Conservation (phyloP, 2,329 filamentous ascomycete species). For the Aureobasidium sp. region DNA sequence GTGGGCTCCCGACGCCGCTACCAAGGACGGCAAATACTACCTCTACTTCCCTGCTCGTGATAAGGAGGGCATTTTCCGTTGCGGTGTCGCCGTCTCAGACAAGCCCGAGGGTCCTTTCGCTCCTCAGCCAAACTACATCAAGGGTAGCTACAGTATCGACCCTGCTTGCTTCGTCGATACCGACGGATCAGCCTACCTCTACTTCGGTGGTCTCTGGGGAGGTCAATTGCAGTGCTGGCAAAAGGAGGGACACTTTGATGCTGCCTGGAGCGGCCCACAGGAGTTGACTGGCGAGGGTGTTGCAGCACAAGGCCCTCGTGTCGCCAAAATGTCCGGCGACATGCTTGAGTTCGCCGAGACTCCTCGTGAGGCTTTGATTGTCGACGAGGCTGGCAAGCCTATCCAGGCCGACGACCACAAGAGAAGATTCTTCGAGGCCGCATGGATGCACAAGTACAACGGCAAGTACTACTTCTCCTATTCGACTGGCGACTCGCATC, state of each 20-base stretch:
- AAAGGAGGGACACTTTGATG: conserved; percentile 51
- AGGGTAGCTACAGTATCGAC: conserved; percentile 68
- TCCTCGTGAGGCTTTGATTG: conserved; percentile 56
- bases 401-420: conserved; percentile 64
- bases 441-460: conserved; percentile 69
- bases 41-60: conserved; percentile 73
- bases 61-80: conserved; percentile 61
- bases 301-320: conserved; percentile 57
- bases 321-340: conserved; percentile 55
- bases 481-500: conserved; percentile 73
- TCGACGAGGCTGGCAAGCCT: conserved; percentile 55
- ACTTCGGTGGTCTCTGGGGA: conserved; percentile 76
- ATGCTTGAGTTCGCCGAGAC: conserved; percentile 56
- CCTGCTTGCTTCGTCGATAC: conserved; percentile 69
- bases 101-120: conserved; percentile 63
- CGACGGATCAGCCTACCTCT: conserved; percentile 58
- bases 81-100: conserved; percentile 62
- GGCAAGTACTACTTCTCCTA: conserved; percentile 70
- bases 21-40: conserved; percentile 64
- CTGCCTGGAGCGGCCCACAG: conserved; percentile 47
- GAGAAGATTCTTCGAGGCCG: conserved; percentile 70
- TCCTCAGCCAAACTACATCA: conserved; percentile 57
- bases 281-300: conserved; percentile 53
- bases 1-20: conserved; percentile 72
- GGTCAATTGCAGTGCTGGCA: conserved; percentile 74